Evolutionary conservation across 75 land plant species (phyloP).

Genomic region (Pinus albicaulis): DNA sequence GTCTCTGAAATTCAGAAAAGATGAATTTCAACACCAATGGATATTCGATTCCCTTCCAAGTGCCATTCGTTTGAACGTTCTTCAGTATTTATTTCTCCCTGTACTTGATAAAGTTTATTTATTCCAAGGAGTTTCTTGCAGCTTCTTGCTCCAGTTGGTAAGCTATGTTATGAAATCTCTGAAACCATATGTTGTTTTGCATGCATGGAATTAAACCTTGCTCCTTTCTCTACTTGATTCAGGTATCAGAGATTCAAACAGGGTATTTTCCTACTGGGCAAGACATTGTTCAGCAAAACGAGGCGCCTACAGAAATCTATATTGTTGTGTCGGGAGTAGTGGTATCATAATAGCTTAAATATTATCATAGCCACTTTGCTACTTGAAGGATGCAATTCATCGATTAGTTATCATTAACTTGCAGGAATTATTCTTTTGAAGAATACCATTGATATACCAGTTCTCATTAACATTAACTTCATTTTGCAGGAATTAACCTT

Average conservation of each 20-base stretch:
- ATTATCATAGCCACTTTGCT: too few relatives aligned
- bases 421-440: not conserved
- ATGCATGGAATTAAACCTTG: too few relatives aligned
- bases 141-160: slow-evolving; percentile 3
- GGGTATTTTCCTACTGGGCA: slow-evolving; percentile 23
- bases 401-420: too few relatives aligned
- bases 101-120: slow-evolving; percentile 56
- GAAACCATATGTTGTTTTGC: too few relatives aligned
- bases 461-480: too few relatives aligned
- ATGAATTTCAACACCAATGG: slow-evolving; percentile 68
- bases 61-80: slow-evolving; percentile 62
- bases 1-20: slow-evolving; percentile 70
- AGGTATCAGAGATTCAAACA: slow-evolving; percentile 32
- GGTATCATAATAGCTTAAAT: not conserved
- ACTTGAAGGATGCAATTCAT: not conserved
- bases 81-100: slow-evolving; percentile 59
- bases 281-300: slow-evolving; percentile 24
- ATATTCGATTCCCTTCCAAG: slow-evolving; percentile 60
- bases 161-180: not conserved
- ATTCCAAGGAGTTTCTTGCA: slow-evolving; percentile 21
- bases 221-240: not conserved
- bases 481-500: too few relatives aligned
- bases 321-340: slow-evolving; percentile 29
- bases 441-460: too few relatives aligned
- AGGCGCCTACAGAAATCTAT: slow-evolving; percentile 21